Evolutionary conservation across 768 basidiomycete genomes (phyloP).

Genomic region (Tubosaeta brunneosetosa): DNA sequence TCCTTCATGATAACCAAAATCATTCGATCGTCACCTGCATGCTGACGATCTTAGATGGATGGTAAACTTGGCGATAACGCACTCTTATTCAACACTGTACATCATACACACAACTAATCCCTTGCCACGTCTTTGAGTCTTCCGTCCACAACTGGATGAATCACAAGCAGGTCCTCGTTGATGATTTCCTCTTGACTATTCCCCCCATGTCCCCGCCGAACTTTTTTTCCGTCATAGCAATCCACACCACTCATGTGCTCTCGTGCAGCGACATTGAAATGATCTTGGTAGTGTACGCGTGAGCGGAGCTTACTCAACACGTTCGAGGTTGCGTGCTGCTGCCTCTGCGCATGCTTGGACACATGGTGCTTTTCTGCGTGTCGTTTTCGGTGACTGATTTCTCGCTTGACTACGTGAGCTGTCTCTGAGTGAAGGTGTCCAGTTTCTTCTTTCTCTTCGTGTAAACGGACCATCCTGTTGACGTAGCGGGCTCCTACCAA

Average conservation of each 20-base stretch:
- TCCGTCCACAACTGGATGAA: conserved; percentile 64
- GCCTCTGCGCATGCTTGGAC: conserved; percentile 35
- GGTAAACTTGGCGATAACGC: not conserved
- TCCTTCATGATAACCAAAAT: conserved; percentile 8
- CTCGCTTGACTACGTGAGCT: conserved; percentile 41
- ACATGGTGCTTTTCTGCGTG: conserved; percentile 21
- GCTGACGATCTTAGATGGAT: not conserved
- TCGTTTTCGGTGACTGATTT: conserved; percentile 38
- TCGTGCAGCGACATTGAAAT: conserved; percentile 53
- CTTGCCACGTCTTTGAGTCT: conserved; percentile 54
- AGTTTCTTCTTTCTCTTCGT: conserved; percentile 22
- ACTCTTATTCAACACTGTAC: conserved; percentile 12
- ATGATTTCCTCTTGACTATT: conserved; percentile 13
- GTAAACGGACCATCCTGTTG: conserved; percentile 50
- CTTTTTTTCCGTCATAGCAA: conserved; percentile 56
- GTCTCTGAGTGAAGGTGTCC: conserved; percentile 43
- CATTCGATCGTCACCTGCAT: not conserved
- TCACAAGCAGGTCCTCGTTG: conserved; percentile 49
- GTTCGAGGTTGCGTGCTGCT: conserved; percentile 43
- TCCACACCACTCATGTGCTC: conserved; percentile 83
- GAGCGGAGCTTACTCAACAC: conserved; percentile 45
- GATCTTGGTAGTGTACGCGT: conserved; percentile 50
- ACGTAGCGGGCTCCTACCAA: conserved; percentile 66
- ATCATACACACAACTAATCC: conserved; percentile 8
- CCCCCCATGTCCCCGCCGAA: conserved; percentile 33